Evolutionary conservation across 1,139 yeast species (phyloP).

Genomic region (Blastobotrys elegans): DNA sequence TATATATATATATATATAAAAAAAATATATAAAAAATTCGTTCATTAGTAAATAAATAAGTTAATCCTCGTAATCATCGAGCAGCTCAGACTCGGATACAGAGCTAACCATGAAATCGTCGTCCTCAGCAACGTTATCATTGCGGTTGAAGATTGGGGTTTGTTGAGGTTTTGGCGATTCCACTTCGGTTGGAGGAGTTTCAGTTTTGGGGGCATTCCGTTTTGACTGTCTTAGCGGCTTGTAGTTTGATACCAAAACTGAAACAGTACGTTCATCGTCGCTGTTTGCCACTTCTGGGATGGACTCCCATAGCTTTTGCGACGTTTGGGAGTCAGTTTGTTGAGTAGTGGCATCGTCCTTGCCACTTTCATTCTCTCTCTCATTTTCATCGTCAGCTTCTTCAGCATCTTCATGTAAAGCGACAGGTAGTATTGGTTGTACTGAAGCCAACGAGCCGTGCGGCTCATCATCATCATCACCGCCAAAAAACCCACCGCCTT

Average conservation of each 20-base stretch:
- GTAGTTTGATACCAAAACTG: constrained; percentile 2
- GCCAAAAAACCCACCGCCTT: constrained; percentile 14
- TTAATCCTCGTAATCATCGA: constrained; percentile 14
- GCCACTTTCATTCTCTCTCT: constrained; percentile 1
- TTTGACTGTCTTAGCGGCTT: neutral
- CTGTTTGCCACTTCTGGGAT: neutral
- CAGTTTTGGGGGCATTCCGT: neutral
- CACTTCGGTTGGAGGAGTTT: neutral
- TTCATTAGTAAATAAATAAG: neutral
- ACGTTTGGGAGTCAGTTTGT: neutral
- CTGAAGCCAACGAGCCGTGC: neutral
- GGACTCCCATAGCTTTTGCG: neutral
- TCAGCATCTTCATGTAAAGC: neutral
- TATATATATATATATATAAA: neutral
- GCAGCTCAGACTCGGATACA: constrained; percentile 30
- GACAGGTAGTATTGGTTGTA: no score
- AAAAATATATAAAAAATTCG: neutral
- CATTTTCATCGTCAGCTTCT: neutral
- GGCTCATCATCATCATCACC: constrained; percentile 3
- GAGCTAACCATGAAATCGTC: constrained; percentile 29
- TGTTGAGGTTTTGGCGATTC: neutral
- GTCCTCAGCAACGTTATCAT: constrained; percentile 7
- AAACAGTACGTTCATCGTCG: constrained; percentile 3
- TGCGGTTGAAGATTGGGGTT: neutral
- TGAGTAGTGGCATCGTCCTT: constrained; percentile 11